Evolutionary conservation across 495 filamentous ascomycete species (phyloP), one percentile per base, ranked within the genome.

Genomic region (Neurospora sp.): DNA sequence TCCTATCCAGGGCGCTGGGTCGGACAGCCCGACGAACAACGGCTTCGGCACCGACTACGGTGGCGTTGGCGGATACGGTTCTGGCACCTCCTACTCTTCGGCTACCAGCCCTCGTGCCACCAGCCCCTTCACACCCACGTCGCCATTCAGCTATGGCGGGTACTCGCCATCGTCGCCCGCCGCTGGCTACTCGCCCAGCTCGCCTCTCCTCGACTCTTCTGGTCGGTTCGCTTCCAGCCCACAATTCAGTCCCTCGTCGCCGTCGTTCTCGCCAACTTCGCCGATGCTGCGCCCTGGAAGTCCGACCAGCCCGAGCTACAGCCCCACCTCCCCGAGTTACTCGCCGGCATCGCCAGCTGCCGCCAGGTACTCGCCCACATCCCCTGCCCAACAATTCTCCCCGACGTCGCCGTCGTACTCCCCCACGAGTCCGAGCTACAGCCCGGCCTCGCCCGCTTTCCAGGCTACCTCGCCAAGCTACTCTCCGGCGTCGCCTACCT

Each of bases 211-310:
- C 71, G 87, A 86, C 69, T 89, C 90, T 76, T 85, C 89, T 75
- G 85, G 86, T 74, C 89, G 90, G 72, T 92, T 88, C 31, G 87
- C 90, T 22, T 85, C 90, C 22, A 93, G 91, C 71, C 92, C 89
- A 17, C 86, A 87, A 40, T 94, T 94, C 79, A 89, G 85, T 17
- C 91, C 92, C 1, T 87, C 89, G 1, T 94, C 91, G 40, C 93
- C 93, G 40, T 92, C 90, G 0, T 97, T 96, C 82, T 94, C 92
- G 35, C 93, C 93, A 2, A 92, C 91, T 3, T 95, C 93, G 35
- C 93, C 93, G 8, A 79, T 73, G 84, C 86, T 72, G 88, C 89
- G 82, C 83, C 90, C 86, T 69, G 86, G 84, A 6, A 86, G 85
- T 75, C 85, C 88, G 17, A 83, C 87, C 40, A 89, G 84, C 78